Evolutionary conservation across 108 stramenopile genomes (phyloP).

Genomic region (Cyclotella kingstonii): DNA sequence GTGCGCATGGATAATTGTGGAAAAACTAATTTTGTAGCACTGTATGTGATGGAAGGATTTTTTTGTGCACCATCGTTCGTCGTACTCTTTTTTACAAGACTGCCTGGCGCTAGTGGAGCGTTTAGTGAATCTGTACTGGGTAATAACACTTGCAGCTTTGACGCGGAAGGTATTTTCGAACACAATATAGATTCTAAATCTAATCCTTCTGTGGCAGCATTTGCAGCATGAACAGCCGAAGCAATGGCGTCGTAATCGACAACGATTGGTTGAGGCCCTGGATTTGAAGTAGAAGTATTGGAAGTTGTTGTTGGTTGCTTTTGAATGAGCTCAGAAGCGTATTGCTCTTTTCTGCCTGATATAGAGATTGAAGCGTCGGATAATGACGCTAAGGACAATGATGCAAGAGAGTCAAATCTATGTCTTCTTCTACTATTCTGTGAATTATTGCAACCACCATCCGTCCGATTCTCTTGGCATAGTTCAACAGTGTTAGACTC

Average conservation of each 20-base stretch:
- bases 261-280: constrained; percentile 40
- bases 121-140: constrained; percentile 6
- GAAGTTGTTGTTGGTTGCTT: constrained; percentile 10
- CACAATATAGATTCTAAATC: constrained; percentile 49
- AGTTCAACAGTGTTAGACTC: constrained; percentile 5
- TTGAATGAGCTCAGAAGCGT: constrained; percentile 10
- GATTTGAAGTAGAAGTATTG: constrained; percentile 13
- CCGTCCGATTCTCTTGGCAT: constrained; percentile 7
- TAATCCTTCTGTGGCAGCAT: constrained; percentile 63
- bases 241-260: constrained; percentile 80
- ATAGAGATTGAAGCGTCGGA: constrained; percentile 44
- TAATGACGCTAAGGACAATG: constrained; percentile 57
- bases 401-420: constrained; percentile 61
- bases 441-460: constrained; percentile 24
- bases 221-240: constrained; percentile 74
- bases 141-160: constrained; percentile 7
- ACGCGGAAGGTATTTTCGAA: constrained; percentile 11
- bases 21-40: too few relatives aligned
- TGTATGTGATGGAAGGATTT: too few relatives aligned
- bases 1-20: too few relatives aligned
- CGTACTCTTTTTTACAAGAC: too few relatives aligned
- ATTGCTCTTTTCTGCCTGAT: constrained; percentile 21
- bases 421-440: constrained; percentile 33
- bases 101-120: background rate
- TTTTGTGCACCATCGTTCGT: too few relatives aligned